Percentiles rank a stretch among this genome's conserved stretches.
Conservation (phyloP, 106 monocot genomes). For the Ottelia alismoides region DNA sequence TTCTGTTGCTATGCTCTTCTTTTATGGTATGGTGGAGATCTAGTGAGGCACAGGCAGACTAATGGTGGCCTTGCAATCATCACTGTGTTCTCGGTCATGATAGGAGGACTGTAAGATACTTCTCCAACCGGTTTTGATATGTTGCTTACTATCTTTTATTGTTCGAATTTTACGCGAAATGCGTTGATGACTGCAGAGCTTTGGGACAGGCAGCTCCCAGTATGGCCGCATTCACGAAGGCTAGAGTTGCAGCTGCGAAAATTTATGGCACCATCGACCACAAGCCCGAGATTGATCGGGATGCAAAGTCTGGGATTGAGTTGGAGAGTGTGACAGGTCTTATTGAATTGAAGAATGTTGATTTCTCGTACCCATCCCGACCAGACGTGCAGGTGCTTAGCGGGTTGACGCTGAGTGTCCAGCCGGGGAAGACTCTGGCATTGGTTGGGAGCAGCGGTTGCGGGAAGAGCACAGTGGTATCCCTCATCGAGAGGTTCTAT, state of each 20-base stretch:
- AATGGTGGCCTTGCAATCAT: slow-evolving; percentile 46
- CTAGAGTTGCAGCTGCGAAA: slow-evolving; percentile 33
- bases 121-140: neutral
- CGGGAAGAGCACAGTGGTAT: slow-evolving; percentile 10
- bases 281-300: slow-evolving; percentile 42
- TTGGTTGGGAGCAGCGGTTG: slow-evolving; percentile 13
- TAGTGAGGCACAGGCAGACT: slow-evolving; percentile 35
- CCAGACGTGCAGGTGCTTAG: neutral
- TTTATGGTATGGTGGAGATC: slow-evolving; percentile 45
- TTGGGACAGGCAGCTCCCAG: slow-evolving; percentile 11
- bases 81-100: slow-evolving; percentile 19
- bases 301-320: slow-evolving; percentile 19
- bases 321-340: slow-evolving; percentile 4
- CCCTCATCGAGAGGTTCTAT: slow-evolving; percentile 10
- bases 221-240: slow-evolving; percentile 17
- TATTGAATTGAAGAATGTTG: neutral
- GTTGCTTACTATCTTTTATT: neutral
- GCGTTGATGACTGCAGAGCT: slow-evolving; percentile 11
- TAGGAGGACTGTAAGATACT: slow-evolving; percentile 45
- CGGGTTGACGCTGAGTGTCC: neutral
- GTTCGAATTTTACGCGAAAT: neutral
- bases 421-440: slow-evolving; percentile 4
- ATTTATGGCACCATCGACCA: slow-evolving; percentile 33
- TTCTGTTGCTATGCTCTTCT: slow-evolving; percentile 47
- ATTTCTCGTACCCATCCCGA: slow-evolving; percentile 1